Conservation (phyloP, 805 yeast genomes). For the Wickerhamomyces bovis region DNA sequence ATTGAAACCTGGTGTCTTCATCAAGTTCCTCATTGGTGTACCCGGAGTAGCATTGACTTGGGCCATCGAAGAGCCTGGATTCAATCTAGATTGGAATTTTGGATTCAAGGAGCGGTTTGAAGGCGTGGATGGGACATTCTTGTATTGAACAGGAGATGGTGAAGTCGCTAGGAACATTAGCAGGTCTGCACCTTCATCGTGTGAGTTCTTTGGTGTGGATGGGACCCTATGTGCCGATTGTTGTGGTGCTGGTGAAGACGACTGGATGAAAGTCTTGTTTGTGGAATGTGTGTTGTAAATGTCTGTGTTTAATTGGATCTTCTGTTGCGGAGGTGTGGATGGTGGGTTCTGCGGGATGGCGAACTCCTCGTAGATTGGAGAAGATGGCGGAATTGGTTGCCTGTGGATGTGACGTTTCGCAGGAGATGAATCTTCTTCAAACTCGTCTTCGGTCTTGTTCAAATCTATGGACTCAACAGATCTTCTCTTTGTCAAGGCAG, state of each 20-base stretch:
- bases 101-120: constrained; percentile 8
- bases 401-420: neutral
- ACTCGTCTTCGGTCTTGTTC: constrained; percentile 20
- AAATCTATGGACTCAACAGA: constrained; percentile 18
- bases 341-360: constrained; percentile 16
- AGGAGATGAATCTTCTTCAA: constrained; percentile 4
- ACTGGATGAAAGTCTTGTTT: constrained; percentile 20
- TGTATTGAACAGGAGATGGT: constrained; percentile 49
- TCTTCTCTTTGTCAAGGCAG: constrained; percentile 10
- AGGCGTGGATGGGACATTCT: constrained; percentile 20
- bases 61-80: constrained; percentile 4
- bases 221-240: constrained; percentile 5
- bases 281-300: constrained; percentile 22
- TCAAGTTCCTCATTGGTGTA: constrained; percentile 24
- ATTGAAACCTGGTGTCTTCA: constrained; percentile 63
- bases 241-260: constrained; percentile 16
- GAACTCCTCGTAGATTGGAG: constrained; percentile 20
- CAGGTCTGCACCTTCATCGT: constrained; percentile 73
- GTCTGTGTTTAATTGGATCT: constrained; percentile 18
- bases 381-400: constrained; percentile 21
- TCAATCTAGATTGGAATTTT: neutral
- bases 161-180: constrained; percentile 79
- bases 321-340: constrained; percentile 24
- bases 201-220: constrained; percentile 18
- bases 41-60: constrained; percentile 16